phyloP scores from a whole-genome alignment of 306 rosid species.

The Prunus campanulata region DNA sequence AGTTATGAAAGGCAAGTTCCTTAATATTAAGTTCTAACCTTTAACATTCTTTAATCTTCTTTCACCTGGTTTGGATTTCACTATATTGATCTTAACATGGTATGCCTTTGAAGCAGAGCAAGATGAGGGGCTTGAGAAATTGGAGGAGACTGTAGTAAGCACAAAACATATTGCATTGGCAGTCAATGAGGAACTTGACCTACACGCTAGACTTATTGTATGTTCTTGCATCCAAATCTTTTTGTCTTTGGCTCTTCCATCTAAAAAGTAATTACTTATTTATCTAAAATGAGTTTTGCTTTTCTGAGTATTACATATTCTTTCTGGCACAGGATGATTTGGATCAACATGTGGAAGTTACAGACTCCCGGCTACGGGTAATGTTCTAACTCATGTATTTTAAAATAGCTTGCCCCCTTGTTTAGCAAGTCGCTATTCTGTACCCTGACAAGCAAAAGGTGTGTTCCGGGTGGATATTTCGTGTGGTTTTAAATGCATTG shows the following conservation, averaged over 20 bases:
- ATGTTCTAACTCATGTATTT: constrained; percentile 13
- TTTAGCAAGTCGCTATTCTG: background rate
- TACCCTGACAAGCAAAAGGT: background rate
- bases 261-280: background rate
- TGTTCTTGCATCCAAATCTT: constrained; percentile 19
- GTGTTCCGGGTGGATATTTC: background rate
- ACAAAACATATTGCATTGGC: constrained; percentile 99
- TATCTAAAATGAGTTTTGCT: constrained; percentile 10
- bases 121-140: constrained; percentile 93
- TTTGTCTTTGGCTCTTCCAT: constrained; percentile 14
- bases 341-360: constrained; percentile 85
- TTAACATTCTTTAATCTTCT: background rate
- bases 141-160: constrained; percentile 89
- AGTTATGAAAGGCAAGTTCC: constrained; percentile 68
- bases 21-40: constrained; percentile 12
- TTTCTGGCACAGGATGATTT: constrained; percentile 75
- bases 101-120: constrained; percentile 65
- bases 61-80: constrained; percentile 10
- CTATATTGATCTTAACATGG: constrained; percentile 27
- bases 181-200: constrained; percentile 88
- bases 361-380: constrained; percentile 94
- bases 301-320: background rate
- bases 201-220: constrained; percentile 94
- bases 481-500: background rate
- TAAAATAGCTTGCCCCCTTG: background rate